These are phyloP conservation scores for Venturia effusa DNA, from an alignment of 2,329 filamentous ascomycete genomes.

Conservation along the genomic window DNA sequence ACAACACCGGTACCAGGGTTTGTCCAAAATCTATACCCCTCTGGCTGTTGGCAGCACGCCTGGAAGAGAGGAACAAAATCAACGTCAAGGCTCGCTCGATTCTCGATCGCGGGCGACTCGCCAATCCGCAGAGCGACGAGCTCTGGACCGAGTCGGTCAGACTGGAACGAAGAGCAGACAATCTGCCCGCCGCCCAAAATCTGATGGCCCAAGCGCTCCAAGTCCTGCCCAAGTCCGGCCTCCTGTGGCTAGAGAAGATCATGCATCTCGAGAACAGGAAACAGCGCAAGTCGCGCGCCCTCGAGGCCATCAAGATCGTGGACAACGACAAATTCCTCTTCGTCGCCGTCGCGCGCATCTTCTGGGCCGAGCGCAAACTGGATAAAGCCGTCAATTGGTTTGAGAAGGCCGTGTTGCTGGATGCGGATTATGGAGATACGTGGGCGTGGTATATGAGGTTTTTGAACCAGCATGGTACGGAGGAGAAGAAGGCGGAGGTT, in stretches of 20 bases:
- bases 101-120: slow-evolving; percentile 80
- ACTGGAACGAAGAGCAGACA: slow-evolving; percentile 78
- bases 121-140: slow-evolving; percentile 71
- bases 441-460: slow-evolving; percentile 99
- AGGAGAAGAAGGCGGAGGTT: slow-evolving; percentile 83
- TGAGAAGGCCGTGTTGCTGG: slow-evolving; percentile 82
- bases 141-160: slow-evolving; percentile 93
- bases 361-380: slow-evolving; percentile 85
- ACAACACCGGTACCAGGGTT: slow-evolving; percentile 75
- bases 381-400: slow-evolving; percentile 97
- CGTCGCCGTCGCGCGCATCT: slow-evolving; percentile 85
- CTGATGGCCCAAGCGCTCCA: slow-evolving; percentile 91
- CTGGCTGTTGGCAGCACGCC: slow-evolving; percentile 77
- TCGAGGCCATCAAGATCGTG: slow-evolving; percentile 95
- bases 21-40: slow-evolving; percentile 75
- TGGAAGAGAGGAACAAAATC: slow-evolving; percentile 77
- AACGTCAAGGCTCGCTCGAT: slow-evolving; percentile 88
- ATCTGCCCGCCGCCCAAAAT: slow-evolving; percentile 71
- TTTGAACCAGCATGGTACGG: slow-evolving; percentile 79
- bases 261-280: slow-evolving; percentile 88
- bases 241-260: slow-evolving; percentile 90
- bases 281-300: slow-evolving; percentile 78
- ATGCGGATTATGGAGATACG: slow-evolving; percentile 78
- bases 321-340: slow-evolving; percentile 86
- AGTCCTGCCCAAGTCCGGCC: slow-evolving; percentile 76